Evolutionary conservation across 805 yeast species (phyloP).

Genomic region (Lipomyces sp.): DNA sequence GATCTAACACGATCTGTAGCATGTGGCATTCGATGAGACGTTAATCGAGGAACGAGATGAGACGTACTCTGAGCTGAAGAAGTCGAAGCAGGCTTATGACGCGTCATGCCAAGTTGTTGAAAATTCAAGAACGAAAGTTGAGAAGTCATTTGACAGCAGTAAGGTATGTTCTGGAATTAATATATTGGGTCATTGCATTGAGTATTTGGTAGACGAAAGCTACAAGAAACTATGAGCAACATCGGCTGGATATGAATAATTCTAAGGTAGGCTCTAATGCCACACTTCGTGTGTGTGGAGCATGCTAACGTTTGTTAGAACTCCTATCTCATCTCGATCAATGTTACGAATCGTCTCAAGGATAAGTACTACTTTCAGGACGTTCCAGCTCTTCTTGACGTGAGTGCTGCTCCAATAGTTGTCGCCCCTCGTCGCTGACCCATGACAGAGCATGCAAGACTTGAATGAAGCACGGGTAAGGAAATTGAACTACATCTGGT

Average conservation of each 20-base stretch:
- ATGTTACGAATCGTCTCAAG: conserved; percentile 84
- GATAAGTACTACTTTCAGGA: conserved; percentile 94
- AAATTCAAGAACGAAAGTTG: conserved; percentile 71
- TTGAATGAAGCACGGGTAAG: conserved; percentile 78
- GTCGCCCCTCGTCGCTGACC: conserved; percentile 40
- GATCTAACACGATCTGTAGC: conserved; percentile 44
- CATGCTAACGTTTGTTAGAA: conserved; percentile 48
- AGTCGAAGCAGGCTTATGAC: conserved; percentile 79
- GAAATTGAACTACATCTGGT: conserved; percentile 70
- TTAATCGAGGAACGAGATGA: conserved; percentile 54
- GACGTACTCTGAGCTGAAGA: conserved; percentile 61
- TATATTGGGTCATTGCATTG: background rate
- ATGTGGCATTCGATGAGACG: conserved; percentile 64
- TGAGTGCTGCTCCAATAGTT: conserved; percentile 6
- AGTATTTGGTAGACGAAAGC: conserved; percentile 27
- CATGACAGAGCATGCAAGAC: conserved; percentile 60
- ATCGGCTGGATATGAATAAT: conserved; percentile 70
- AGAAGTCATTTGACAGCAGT: conserved; percentile 58
- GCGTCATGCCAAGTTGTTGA: conserved; percentile 81
- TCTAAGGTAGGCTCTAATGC: conserved; percentile 53
- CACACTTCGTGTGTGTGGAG: background rate
- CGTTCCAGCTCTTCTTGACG: conserved; percentile 85
- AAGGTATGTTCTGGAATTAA: conserved; percentile 41
- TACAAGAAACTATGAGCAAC: conserved; percentile 29
- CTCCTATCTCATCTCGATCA: conserved; percentile 76